Conservation (phyloP, 306 rosid species). For the Hylodesmum podocarpum region DNA sequence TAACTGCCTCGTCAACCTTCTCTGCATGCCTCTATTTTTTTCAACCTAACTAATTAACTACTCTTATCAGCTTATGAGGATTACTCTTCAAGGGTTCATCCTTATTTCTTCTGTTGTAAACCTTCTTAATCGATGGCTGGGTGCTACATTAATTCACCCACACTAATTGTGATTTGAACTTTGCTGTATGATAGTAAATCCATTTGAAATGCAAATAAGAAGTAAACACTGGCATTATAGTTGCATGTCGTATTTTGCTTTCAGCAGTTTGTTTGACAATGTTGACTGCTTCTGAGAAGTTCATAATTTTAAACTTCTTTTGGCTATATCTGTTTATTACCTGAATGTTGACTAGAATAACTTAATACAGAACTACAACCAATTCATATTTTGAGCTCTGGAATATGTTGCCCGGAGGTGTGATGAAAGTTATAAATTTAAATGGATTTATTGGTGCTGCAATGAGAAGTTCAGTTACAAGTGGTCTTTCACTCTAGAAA, state of each 20-base stretch:
- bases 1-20: neutral
- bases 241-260: constrained; percentile 21
- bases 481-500: neutral
- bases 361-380: neutral
- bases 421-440: neutral
- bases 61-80: neutral
- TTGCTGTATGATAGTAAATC: neutral
- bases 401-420: neutral
- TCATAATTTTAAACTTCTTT: constrained; percentile 4
- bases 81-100: neutral
- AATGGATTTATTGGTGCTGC: neutral
- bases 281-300: neutral
- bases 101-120: neutral
- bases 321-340: neutral
- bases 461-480: constrained; percentile 10
- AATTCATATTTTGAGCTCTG: neutral
- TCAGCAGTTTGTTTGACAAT: neutral
- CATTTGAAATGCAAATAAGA: neutral
- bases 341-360: neutral
- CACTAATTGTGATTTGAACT: neutral
- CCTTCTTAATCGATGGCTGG: neutral
- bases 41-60: neutral
- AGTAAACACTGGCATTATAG: constrained; percentile 3
- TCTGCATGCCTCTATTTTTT: neutral
- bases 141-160: neutral